These are phyloP conservation scores for Basidiobolus meristosporus DNA, from an alignment of 371 early-diverging fungal species.

Conservation along the genomic window DNA sequence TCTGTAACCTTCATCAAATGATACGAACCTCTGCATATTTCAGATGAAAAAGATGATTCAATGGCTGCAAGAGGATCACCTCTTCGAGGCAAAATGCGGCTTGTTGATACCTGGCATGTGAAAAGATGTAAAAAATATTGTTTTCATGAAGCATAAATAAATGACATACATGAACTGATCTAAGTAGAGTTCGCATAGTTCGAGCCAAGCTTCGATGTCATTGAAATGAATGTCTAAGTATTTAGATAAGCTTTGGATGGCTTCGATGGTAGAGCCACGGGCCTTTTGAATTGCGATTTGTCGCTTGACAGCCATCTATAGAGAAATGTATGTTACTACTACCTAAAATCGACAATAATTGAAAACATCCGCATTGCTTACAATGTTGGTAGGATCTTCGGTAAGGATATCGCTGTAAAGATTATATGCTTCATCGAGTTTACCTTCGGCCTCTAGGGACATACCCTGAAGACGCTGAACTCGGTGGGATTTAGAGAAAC, in stretches of 20 bases:
- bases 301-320: conserved; percentile 42
- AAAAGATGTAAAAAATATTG: not conserved
- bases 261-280: conserved; percentile 34
- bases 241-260: conserved; percentile 44
- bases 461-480: conserved; percentile 42
- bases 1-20: not conserved
- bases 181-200: conserved; percentile 54
- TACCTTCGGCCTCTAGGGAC: conserved; percentile 48
- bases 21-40: conserved; percentile 56
- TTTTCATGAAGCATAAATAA: not conserved
- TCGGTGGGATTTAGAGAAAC: conserved; percentile 46
- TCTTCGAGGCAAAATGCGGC: conserved; percentile 84
- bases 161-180: conserved; percentile 29
- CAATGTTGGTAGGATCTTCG: conserved; percentile 43
- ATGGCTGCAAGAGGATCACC: conserved; percentile 58
- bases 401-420: conserved; percentile 38
- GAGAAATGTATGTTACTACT: not conserved
- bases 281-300: conserved; percentile 48
- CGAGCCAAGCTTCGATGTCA: conserved; percentile 77
- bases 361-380: conserved; percentile 6
- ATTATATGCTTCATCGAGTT: conserved; percentile 32
- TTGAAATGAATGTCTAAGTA: conserved; percentile 67
- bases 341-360: not conserved
- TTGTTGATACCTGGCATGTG: conserved; percentile 28
- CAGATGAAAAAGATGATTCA: conserved; percentile 60